phyloP scores from a whole-genome alignment of 148 eudicot genomes.

The Simmondsia chinensis region DNA sequence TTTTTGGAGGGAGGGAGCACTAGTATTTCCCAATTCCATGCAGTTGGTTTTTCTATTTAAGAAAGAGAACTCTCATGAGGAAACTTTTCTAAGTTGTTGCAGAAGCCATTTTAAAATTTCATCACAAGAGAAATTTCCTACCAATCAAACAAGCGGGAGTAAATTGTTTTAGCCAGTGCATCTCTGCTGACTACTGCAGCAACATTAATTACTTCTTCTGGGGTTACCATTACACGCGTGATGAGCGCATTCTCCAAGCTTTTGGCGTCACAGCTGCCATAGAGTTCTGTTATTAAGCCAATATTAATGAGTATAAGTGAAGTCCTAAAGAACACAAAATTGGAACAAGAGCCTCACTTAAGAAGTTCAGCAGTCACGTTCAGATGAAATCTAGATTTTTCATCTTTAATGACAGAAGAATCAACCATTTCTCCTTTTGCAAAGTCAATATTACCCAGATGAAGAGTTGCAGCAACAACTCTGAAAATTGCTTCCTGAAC shows the following conservation, averaged over 20 bases:
- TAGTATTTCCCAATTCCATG: not conserved
- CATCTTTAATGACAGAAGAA: conserved; percentile 86
- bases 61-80: not conserved
- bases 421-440: conserved; percentile 85
- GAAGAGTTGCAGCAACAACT: conserved; percentile 90
- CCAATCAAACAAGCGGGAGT: conserved; percentile 99
- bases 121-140: conserved; percentile 14
- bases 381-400: conserved; percentile 82
- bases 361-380: conserved; percentile 78
- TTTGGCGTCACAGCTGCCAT: conserved; percentile 76
- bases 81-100: not conserved
- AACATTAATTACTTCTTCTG: conserved; percentile 93
- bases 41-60: conserved; percentile 1
- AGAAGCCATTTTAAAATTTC: too few relatives aligned
- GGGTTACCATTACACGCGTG: conserved; percentile 96
- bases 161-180: conserved; percentile 90
- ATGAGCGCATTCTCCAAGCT: conserved; percentile 91
- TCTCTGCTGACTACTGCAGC: conserved; percentile 81
- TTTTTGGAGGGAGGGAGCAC: too few relatives aligned
- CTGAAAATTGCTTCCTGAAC: conserved; percentile 92
- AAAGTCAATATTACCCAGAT: conserved; percentile 91
- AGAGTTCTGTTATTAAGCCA: conserved; percentile 3
- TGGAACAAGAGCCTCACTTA: conserved; percentile 30
- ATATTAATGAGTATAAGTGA: not conserved
- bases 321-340: not conserved